These are phyloP conservation scores for Candida nitratophila DNA, from an alignment of 805 yeast species.

Conservation along the genomic window DNA sequence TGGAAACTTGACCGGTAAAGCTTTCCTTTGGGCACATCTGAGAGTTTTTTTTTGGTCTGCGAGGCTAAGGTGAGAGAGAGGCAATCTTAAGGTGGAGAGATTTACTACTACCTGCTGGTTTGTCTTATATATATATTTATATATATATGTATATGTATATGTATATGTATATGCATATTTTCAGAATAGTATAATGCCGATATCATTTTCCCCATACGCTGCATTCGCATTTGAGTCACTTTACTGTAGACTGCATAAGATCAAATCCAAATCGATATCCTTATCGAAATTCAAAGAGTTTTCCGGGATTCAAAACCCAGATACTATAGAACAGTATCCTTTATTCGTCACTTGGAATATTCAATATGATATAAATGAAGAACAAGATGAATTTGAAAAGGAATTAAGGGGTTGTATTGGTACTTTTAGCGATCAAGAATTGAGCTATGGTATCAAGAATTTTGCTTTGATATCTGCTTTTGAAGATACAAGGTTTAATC, in stretches of 20 bases:
- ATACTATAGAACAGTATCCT: constrained; percentile 35
- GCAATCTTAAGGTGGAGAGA: too few relatives aligned
- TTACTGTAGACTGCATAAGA: constrained; percentile 19
- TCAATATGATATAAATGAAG: constrained; percentile 7
- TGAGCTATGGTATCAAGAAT: constrained; percentile 51
- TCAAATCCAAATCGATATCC: background rate
- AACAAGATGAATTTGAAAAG: constrained; percentile 15
- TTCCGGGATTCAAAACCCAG: constrained; percentile 5
- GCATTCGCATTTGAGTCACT: constrained; percentile 34
- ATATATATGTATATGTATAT: too few relatives aligned
- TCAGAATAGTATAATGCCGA: too few relatives aligned
- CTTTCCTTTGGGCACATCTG: too few relatives aligned
- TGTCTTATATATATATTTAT: too few relatives aligned
- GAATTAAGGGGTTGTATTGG: constrained; percentile 89
- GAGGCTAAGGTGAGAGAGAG: too few relatives aligned
- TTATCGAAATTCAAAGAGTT: background rate
- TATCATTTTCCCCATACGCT: constrained; percentile 21
- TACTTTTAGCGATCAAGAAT: constrained; percentile 54
- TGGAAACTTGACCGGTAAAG: too few relatives aligned
- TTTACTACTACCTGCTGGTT: too few relatives aligned
- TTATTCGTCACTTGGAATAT: constrained; percentile 87
- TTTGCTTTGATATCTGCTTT: constrained; percentile 69
- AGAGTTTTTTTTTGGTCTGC: too few relatives aligned
- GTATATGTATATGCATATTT: too few relatives aligned
- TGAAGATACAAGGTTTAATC: constrained; percentile 71